Percentiles rank a stretch among this genome's conserved stretches.
Conservation (phyloP, 2,329 filamentous ascomycete species). For the Aspergillus sp. region DNA sequence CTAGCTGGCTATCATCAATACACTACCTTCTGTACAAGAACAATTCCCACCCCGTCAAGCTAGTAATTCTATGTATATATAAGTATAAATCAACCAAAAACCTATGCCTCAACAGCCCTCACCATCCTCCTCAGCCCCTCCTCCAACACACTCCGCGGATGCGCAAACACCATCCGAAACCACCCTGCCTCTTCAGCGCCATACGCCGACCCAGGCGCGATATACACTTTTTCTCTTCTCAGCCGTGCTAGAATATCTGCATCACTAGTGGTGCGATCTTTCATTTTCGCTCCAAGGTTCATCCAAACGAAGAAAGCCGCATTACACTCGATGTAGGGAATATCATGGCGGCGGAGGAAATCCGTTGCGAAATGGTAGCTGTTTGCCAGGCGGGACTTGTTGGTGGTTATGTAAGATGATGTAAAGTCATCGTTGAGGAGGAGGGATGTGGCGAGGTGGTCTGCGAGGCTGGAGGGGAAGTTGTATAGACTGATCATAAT, state of each 20-base stretch:
- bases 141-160: conserved; percentile 1
- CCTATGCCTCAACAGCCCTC: no score
- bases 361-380: conserved; percentile 3
- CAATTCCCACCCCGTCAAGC: no score
- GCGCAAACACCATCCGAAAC: conserved; percentile 12
- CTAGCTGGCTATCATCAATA: no score
- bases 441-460: not conserved
- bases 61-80: no score
- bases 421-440: not conserved
- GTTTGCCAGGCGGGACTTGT: conserved; percentile 3
- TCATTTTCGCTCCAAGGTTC: conserved; percentile 1
- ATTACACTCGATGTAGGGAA: conserved; percentile 8
- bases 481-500: conserved; percentile 1
- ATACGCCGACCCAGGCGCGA: conserved; percentile 6
- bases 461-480: conserved; percentile 7
- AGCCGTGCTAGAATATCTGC: conserved; percentile 6
- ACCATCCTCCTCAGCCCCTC: not conserved
- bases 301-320: conserved; percentile 11
- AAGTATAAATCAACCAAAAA: no score
- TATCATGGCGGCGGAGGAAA: conserved; percentile 2
- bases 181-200: conserved; percentile 6
- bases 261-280: not conserved
- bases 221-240: conserved; percentile 5
- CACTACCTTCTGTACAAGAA: no score
- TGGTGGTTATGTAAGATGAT: not conserved